Evolutionary conservation across 1,139 yeast species (phyloP).

Genomic region (Kodamaea sp.): DNA sequence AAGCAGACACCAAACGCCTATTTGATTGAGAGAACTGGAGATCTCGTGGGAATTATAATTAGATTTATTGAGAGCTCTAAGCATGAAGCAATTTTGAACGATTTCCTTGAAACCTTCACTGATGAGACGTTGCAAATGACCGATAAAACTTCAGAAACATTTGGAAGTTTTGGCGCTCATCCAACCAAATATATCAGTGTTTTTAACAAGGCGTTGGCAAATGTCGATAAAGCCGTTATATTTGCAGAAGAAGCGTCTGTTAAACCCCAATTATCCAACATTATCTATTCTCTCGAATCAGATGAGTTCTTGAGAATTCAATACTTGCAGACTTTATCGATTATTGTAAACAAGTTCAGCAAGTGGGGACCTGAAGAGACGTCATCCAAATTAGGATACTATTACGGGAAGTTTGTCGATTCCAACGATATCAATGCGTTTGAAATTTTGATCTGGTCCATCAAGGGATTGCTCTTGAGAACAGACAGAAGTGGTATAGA

Average conservation of each 20-base stretch:
- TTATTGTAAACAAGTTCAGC: constrained; percentile 54
- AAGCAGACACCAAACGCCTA: constrained; percentile 5
- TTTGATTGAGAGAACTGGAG: constrained; percentile 35
- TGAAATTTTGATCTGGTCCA: constrained; percentile 67
- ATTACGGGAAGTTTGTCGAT: constrained; percentile 2
- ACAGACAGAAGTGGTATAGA: constrained; percentile 50
- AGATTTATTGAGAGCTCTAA: constrained; percentile 37
- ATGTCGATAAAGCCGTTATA: constrained; percentile 41
- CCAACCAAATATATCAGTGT: constrained; percentile 49
- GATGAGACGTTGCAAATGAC: constrained; percentile 5
- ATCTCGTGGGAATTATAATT: constrained; percentile 37
- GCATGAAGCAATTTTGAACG: constrained; percentile 41
- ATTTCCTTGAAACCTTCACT: constrained; percentile 28
- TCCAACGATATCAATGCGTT: constrained; percentile 19
- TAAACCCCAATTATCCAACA: constrained; percentile 18
- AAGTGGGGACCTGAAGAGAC: neutral
- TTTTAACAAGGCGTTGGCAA: constrained; percentile 52
- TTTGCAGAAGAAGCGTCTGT: constrained; percentile 12
- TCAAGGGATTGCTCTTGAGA: constrained; percentile 68
- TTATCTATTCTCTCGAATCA: constrained; percentile 15
- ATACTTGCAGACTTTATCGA: constrained; percentile 58
- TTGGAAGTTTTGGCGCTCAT: neutral
- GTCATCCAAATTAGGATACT: constrained; percentile 1
- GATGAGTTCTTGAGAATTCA: constrained; percentile 47
- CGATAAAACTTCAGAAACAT: neutral